Evolutionary conservation across 1,139 yeast genomes (phyloP).

Genomic region (Wickerhamomyces sp.): DNA sequence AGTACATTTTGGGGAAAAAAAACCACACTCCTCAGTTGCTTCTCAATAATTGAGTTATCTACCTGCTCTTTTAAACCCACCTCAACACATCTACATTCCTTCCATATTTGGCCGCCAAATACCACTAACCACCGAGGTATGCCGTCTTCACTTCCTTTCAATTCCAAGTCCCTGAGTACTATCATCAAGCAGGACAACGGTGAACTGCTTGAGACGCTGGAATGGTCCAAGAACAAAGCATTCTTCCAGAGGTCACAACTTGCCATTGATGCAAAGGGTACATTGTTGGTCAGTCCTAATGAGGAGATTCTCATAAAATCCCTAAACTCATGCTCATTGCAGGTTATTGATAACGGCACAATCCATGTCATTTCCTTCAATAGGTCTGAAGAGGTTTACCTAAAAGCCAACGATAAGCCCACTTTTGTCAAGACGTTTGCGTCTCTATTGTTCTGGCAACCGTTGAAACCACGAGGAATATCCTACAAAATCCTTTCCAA

Average conservation of each 20-base stretch:
- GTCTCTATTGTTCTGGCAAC: slow-evolving; percentile 59
- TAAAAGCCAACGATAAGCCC: slow-evolving; percentile 39
- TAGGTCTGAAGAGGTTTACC: slow-evolving; percentile 32
- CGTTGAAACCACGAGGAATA: slow-evolving; percentile 51
- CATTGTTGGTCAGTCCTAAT: slow-evolving; percentile 8
- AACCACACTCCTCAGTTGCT: too few relatives aligned
- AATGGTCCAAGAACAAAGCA: slow-evolving; percentile 23
- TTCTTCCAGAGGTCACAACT: slow-evolving; percentile 22
- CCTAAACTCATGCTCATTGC: slow-evolving; percentile 33
- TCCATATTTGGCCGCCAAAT: too few relatives aligned
- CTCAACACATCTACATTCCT: too few relatives aligned
- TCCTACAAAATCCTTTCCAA: slow-evolving; percentile 29
- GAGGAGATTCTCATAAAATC: slow-evolving; percentile 27
- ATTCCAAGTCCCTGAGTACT: slow-evolving; percentile 3
- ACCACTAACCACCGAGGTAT: too few relatives aligned
- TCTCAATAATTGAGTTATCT: too few relatives aligned
- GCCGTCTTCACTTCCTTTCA: background rate
- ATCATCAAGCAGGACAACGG: slow-evolving; percentile 21
- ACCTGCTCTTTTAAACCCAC: too few relatives aligned
- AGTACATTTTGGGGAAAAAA: too few relatives aligned
- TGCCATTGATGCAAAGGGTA: slow-evolving; percentile 22
- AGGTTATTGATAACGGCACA: slow-evolving; percentile 19
- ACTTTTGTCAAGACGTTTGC: slow-evolving; percentile 47
- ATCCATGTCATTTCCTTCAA: slow-evolving; percentile 5
- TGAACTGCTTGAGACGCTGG: slow-evolving; percentile 24